Evolutionary conservation across 768 basidiomycete genomes (phyloP).

Genomic region (Lactifluus pinguis): DNA sequence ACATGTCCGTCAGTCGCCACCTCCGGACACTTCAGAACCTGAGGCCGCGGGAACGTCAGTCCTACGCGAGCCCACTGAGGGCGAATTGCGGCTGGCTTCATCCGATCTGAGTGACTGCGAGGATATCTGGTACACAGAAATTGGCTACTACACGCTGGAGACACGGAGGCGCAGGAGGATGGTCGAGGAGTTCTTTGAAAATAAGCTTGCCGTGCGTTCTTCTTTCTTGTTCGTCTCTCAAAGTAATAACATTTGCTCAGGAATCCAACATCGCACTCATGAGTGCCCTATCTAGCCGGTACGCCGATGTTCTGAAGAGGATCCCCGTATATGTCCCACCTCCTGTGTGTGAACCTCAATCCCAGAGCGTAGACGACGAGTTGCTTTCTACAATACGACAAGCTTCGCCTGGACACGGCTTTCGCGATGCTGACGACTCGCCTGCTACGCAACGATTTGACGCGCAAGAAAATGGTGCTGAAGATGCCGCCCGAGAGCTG

Average conservation of each 20-base stretch:
- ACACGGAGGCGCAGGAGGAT: constrained; percentile 67
- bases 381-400: constrained; percentile 29
- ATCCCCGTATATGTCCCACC: constrained; percentile 36
- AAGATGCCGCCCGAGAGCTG: constrained; percentile 49
- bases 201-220: constrained; percentile 47
- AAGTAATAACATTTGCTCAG: constrained; percentile 29
- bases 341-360: constrained; percentile 22
- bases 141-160: constrained; percentile 59
- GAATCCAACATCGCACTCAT: constrained; percentile 63
- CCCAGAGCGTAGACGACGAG: constrained; percentile 28
- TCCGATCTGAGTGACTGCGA: constrained; percentile 79
- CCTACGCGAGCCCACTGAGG: constrained; percentile 28
- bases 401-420: constrained; percentile 27
- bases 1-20: constrained; percentile 23
- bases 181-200: constrained; percentile 66
- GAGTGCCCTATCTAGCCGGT: constrained; percentile 47
- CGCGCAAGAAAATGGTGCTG: constrained; percentile 30
- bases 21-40: constrained; percentile 18
- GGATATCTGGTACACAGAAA: constrained; percentile 66
- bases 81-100: constrained; percentile 42
- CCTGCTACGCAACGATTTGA: constrained; percentile 11
- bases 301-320: constrained; percentile 39
- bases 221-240: background rate
- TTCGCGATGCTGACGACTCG: constrained; percentile 19
- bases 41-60: constrained; percentile 27